Evolutionary conservation across 2,329 filamentous ascomycete species (phyloP).

Genomic region (Xylariomycetidae sp.): DNA sequence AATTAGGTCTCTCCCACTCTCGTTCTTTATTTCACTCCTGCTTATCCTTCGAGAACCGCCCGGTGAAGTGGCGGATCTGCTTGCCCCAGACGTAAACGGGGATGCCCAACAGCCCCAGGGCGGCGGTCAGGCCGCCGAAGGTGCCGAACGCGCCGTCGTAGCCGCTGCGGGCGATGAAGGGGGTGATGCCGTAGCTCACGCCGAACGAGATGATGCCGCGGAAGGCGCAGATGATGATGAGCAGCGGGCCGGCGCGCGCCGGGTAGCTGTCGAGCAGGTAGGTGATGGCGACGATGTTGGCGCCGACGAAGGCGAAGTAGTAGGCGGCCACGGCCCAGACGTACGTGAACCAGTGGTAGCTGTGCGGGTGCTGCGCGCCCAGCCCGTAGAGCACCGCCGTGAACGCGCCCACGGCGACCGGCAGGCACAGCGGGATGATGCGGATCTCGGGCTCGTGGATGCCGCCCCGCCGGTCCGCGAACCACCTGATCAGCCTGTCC

Average conservation of each 20-base stretch:
- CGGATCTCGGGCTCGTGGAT: constrained; percentile 38
- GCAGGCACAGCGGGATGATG: constrained; percentile 30
- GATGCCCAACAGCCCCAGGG: constrained; percentile 23
- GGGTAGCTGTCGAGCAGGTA: constrained; percentile 41
- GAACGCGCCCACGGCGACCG: constrained; percentile 33
- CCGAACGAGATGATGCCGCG: constrained; percentile 42
- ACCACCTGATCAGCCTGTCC: constrained; percentile 30
- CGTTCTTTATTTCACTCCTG: not conserved
- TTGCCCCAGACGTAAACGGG: constrained; percentile 27
- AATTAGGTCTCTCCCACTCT: too few species aligned
- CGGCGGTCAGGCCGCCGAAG: constrained; percentile 27
- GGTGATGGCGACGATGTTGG: constrained; percentile 40
- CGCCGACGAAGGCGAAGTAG: constrained; percentile 34
- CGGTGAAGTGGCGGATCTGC: constrained; percentile 23
- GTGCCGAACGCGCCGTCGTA: constrained; percentile 30
- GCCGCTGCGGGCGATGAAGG: constrained; percentile 22
- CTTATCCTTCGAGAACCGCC: constrained; percentile 14
- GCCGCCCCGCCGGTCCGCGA: constrained; percentile 31
- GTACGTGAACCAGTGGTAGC: constrained; percentile 31
- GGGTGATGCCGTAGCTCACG: constrained; percentile 22
- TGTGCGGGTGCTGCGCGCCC: constrained; percentile 28
- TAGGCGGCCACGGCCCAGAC: constrained; percentile 23
- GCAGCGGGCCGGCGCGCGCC: constrained; percentile 33
- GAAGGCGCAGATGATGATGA: constrained; percentile 42
- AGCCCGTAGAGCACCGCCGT: constrained; percentile 33